A percentile compares a stretch with the other conserved stretches of the same genome.
These are phyloP conservation scores for Tetradesmus obliquus DNA, from an alignment of 139 green algal species.

Conservation along the genomic window DNA sequence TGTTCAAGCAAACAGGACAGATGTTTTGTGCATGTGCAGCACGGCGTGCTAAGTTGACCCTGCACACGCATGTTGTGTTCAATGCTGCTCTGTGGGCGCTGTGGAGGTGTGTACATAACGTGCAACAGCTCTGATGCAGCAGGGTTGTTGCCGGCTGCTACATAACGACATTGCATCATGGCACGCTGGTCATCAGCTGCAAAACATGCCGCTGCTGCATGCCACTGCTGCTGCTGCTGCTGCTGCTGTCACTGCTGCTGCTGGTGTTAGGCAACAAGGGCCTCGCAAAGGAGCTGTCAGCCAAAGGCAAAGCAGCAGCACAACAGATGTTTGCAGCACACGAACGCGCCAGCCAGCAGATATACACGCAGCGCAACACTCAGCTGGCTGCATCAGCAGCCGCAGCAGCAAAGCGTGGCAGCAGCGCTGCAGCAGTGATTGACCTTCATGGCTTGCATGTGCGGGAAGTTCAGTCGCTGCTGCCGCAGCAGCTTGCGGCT, in stretches of 20 bases:
- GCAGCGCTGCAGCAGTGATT: conserved; percentile 2
- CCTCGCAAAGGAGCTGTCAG: conserved; percentile 75
- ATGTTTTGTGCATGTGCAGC: background rate
- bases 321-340: conserved; percentile 77
- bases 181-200: too few relatives aligned
- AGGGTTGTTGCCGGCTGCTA: too few relatives aligned
- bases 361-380: conserved; percentile 19
- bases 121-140: too few relatives aligned
- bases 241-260: conserved; percentile 2
- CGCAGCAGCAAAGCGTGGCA: background rate
- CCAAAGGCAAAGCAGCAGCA: conserved; percentile 67
- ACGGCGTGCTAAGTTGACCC: too few relatives aligned
- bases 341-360: conserved; percentile 50
- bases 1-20: background rate
- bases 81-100: too few relatives aligned
- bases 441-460: conserved; percentile 41
- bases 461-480: conserved; percentile 8
- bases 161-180: too few relatives aligned
- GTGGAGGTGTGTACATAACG: too few relatives aligned
- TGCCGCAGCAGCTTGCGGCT: conserved; percentile 3
- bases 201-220: background rate
- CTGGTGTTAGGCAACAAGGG: conserved; percentile 67
- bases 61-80: too few relatives aligned
- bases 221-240: background rate
- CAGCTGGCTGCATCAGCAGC: background rate